These are phyloP conservation scores for Russula griseocarnosa DNA, from an alignment of 768 basidiomycete species.

Conservation along the genomic window DNA sequence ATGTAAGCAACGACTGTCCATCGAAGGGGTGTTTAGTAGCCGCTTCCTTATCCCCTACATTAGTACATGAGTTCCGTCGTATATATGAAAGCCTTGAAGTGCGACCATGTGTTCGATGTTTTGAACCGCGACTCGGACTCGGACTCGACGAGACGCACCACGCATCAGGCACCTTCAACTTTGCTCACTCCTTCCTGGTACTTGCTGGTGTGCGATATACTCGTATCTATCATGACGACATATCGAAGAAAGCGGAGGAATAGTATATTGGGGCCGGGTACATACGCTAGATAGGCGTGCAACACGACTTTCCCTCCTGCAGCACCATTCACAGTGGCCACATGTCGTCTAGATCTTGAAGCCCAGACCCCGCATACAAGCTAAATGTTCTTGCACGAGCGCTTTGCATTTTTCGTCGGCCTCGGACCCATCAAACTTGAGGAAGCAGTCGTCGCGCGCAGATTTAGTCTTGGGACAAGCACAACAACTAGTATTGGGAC, in stretches of 20 bases:
- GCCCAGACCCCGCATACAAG: constrained; percentile 88
- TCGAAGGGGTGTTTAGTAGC: not conserved
- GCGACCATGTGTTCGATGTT: not conserved
- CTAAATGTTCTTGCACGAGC: constrained; percentile 72
- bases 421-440: constrained; percentile 59
- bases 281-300: not conserved
- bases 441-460: constrained; percentile 91
- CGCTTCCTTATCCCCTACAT: no score
- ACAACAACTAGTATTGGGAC: constrained; percentile 64
- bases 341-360: constrained; percentile 63
- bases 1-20: not conserved
- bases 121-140: not conserved
- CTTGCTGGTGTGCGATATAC: not conserved
- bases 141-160: not conserved
- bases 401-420: constrained; percentile 78
- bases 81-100: not conserved
- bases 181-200: not conserved
- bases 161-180: not conserved
- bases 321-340: not conserved
- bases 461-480: constrained; percentile 94
- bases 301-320: not conserved
- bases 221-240: not conserved
- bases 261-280: not conserved
- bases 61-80: no score
- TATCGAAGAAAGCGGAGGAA: not conserved